Evolutionary conservation across 225 moss, liverwort and hornwort species (phyloP).

Genomic region (Lunularia cruciata): DNA sequence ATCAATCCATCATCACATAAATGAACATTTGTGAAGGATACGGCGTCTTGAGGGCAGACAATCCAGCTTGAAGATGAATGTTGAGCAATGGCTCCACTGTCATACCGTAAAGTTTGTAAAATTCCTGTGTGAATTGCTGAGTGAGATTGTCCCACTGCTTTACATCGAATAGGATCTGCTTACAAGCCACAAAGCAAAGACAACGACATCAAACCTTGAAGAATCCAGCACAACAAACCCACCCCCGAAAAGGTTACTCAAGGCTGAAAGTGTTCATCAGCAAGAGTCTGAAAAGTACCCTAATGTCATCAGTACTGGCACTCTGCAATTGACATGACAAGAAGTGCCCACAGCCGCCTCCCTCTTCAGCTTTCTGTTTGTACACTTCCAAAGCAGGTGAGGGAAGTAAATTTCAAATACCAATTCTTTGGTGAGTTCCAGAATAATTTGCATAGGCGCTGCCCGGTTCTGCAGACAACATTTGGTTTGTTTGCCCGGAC

Average conservation of each 20-base stretch:
- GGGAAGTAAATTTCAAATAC: constrained; percentile 37
- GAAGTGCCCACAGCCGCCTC: constrained; percentile 27
- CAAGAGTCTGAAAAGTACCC: constrained; percentile 11
- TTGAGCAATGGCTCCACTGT: constrained; percentile 94
- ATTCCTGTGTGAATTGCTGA: constrained; percentile 96
- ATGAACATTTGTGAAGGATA: constrained; percentile 39
- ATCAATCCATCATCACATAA: neutral
- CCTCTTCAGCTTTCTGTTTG: constrained; percentile 19
- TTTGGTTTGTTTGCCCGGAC: constrained; percentile 34
- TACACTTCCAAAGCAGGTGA: constrained; percentile 39
- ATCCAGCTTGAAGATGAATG: constrained; percentile 96
- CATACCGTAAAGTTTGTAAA: constrained; percentile 98
- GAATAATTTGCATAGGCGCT: constrained; percentile 34
- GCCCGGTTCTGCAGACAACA: constrained; percentile 33
- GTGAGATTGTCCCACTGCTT: constrained; percentile 96
- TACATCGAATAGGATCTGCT: constrained; percentile 88
- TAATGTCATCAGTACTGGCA: constrained; percentile 5
- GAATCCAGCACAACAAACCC: neutral
- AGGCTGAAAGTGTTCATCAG: constrained; percentile 3
- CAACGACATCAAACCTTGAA: constrained; percentile 25
- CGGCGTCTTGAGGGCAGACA: constrained; percentile 98
- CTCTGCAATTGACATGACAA: constrained; percentile 20
- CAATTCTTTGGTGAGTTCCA: constrained; percentile 33
- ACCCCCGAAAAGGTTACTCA: constrained; percentile 4
- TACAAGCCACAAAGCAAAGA: constrained; percentile 31